phyloP scores from a whole-genome alignment of 1,284 basidiomycete species.

The Microstroma glucosiphilum region DNA sequence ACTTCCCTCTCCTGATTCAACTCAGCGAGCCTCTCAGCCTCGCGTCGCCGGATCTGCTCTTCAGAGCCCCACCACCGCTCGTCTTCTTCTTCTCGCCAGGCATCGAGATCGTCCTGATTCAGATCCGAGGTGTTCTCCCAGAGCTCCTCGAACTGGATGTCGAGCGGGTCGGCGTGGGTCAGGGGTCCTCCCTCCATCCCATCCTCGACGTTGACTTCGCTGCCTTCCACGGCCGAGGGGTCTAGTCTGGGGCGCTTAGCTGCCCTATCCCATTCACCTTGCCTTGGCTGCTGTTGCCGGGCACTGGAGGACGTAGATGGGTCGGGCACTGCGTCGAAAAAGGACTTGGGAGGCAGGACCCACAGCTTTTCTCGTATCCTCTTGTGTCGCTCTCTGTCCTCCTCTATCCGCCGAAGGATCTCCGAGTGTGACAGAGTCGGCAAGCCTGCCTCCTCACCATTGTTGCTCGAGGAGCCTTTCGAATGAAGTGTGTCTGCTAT shows the following conservation, averaged over 20 bases:
- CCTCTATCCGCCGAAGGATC: constrained; percentile 47
- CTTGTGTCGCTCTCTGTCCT: constrained; percentile 89
- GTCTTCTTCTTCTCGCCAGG: constrained; percentile 19
- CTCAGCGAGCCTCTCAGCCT: constrained; percentile 6
- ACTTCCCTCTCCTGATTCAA: no score
- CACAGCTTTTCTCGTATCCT: constrained; percentile 77
- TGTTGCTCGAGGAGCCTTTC: constrained; percentile 52
- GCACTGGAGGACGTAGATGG: not conserved
- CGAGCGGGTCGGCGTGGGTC: constrained; percentile 12
- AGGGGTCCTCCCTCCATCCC: not conserved
- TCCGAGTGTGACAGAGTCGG: constrained; percentile 8
- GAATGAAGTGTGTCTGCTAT: constrained; percentile 9
- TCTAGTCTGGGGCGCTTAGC: not conserved
- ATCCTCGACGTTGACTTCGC: not conserved
- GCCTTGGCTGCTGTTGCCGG: not conserved
- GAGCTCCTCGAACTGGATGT: constrained; percentile 29
- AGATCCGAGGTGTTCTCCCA: constrained; percentile 33
- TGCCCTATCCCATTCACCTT: not conserved
- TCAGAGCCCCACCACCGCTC: constrained; percentile 23
- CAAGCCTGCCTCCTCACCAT: not conserved
- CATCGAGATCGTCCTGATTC: constrained; percentile 30
- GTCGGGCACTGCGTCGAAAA: constrained; percentile 13
- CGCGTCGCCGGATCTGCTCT: constrained; percentile 4
- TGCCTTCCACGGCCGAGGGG: not conserved
- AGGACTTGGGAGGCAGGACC: constrained; percentile 67